Percentiles rank a stretch among this genome's conserved stretches.
phyloP scores from a whole-genome alignment of 257 asterid species.

The Plectranthus barbatus region DNA sequence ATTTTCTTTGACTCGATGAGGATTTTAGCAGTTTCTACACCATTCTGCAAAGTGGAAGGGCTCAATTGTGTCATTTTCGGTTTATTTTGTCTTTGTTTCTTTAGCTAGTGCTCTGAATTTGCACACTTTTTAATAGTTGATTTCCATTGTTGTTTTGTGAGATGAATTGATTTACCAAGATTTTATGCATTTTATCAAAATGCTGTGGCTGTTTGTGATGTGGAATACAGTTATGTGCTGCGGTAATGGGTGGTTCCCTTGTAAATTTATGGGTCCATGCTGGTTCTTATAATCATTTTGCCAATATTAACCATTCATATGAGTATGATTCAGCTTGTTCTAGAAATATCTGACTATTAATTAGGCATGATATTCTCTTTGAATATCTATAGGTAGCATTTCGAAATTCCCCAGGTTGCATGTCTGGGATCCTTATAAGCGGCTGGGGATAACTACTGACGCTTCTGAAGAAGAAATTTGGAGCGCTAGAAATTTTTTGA shows the following conservation, averaged over 20 bases:
- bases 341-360: background rate
- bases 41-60: background rate
- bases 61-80: background rate
- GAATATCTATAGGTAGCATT: conserved; percentile 37
- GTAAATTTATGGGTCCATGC: background rate
- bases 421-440: conserved; percentile 91
- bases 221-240: background rate
- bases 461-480: conserved; percentile 96
- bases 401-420: conserved; percentile 51
- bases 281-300: background rate
- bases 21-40: background rate
- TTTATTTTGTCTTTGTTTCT: background rate
- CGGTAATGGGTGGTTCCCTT: background rate
- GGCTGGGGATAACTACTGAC: conserved; percentile 68
- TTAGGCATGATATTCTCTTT: background rate
- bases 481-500: conserved; percentile 86
- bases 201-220: background rate
- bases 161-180: background rate
- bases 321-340: background rate
- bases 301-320: background rate
- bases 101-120: background rate
- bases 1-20: background rate
- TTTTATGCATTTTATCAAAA: background rate
- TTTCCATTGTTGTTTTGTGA: background rate
- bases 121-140: background rate